Evolutionary conservation across 192 early-diverging fungal genomes (phyloP).

Genomic region (Linnemannia hyalina): DNA sequence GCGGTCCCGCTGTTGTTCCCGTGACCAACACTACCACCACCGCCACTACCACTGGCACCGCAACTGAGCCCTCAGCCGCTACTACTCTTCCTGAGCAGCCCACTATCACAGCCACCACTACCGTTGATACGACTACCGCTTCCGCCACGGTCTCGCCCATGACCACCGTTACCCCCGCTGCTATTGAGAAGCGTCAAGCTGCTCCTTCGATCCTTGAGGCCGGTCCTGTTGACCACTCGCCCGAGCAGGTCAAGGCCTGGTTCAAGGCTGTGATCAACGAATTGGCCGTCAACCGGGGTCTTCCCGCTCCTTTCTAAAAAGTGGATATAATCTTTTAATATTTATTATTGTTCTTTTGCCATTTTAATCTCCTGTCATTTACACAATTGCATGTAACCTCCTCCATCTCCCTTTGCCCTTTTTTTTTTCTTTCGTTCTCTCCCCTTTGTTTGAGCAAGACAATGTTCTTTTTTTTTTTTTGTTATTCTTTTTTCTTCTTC

Average conservation of each 20-base stretch:
- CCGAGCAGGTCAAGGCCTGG: conserved; percentile 32
- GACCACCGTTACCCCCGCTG: not conserved
- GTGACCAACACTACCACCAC: not conserved
- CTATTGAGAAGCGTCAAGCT: not conserved
- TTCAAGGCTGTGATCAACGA: conserved; percentile 38
- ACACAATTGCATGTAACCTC: not conserved
- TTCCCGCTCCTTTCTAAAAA: conserved; percentile 28
- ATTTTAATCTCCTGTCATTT: not conserved
- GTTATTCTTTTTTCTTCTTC: not conserved
- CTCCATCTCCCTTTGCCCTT: not conserved
- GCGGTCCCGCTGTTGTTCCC: not conserved
- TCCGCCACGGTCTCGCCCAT: not conserved
- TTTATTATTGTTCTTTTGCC: not conserved
- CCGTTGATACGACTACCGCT: not conserved
- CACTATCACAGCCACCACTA: not conserved
- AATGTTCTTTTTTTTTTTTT: not conserved
- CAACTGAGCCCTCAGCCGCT: not conserved
- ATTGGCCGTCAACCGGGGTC: conserved; percentile 16
- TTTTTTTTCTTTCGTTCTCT: not conserved
- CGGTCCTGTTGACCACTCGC: not conserved
- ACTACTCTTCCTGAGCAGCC: not conserved
- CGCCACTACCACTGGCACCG: not conserved
- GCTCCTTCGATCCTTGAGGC: not conserved
- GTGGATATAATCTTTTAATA: not conserved
- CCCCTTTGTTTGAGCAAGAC: not conserved